phyloP scores from a whole-genome alignment of 208 protist species.

The Trypanosoma theileri region DNA sequence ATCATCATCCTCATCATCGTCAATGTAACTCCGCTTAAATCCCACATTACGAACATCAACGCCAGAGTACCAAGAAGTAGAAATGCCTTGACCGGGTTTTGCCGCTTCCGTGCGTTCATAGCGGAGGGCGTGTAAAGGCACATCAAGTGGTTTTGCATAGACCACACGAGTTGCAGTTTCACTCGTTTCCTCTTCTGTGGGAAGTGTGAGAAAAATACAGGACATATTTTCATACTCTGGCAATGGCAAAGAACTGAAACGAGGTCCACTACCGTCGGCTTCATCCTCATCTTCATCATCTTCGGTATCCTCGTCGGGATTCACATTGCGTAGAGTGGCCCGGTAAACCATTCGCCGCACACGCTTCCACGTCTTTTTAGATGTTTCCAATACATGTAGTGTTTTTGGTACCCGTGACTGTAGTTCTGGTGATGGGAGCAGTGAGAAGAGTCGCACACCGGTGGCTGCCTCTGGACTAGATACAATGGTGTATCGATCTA shows the following conservation, averaged over 20 bases:
- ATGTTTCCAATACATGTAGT: conserved; percentile 23
- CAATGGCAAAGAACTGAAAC: conserved; percentile 34
- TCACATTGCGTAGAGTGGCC: conserved; percentile 6
- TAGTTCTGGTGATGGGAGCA: conserved; percentile 14
- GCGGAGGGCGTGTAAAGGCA: conserved; percentile 20
- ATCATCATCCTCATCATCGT: conserved; percentile 15
- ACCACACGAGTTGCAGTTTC: not conserved
- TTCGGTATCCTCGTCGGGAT: conserved; percentile 6
- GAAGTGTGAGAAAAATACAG: conserved; percentile 34
- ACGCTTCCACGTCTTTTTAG: conserved; percentile 25
- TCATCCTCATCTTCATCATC: conserved; percentile 17
- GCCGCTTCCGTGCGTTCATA: conserved; percentile 15
- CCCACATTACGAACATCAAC: conserved; percentile 17
- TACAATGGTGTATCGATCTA: no score
- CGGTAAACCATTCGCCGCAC: conserved; percentile 17
- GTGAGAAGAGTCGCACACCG: conserved; percentile 22
- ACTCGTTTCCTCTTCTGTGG: conserved; percentile 3
- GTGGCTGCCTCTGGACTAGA: not conserved
- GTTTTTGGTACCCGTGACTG: conserved; percentile 2
- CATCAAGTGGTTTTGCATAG: conserved; percentile 1
- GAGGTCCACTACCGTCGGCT: conserved; percentile 9
- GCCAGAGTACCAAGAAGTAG: conserved; percentile 31
- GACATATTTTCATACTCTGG: conserved; percentile 38
- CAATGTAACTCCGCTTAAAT: conserved; percentile 34
- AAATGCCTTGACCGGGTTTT: conserved; percentile 31